These are phyloP conservation scores for Penicillium sp. DNA, from an alignment of 2,329 filamentous ascomycete genomes.

Conservation along the genomic window DNA sequence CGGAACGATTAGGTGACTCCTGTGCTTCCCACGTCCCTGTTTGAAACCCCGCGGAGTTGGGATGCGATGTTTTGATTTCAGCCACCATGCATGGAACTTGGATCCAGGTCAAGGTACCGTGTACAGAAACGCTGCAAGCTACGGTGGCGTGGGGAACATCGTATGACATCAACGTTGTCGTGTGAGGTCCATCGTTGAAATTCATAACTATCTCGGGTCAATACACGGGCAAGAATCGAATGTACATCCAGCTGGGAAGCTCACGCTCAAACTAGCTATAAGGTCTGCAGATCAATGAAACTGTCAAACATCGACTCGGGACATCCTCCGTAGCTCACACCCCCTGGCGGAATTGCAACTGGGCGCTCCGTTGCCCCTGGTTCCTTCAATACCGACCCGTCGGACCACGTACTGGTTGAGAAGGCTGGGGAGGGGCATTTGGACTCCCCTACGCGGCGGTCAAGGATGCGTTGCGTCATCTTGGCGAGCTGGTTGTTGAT, in stretches of 20 bases:
- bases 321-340: neutral
- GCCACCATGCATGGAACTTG: neutral
- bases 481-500: slow-evolving; percentile 22
- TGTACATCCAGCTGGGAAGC: neutral
- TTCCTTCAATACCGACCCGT: slow-evolving; percentile 14
- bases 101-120: neutral
- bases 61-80: neutral
- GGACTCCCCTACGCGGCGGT: neutral
- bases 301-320: slow-evolving; percentile 14
- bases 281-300: slow-evolving; percentile 9
- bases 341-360: neutral
- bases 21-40: neutral
- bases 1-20: neutral
- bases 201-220: neutral
- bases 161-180: slow-evolving; percentile 6
- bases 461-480: slow-evolving; percentile 18
- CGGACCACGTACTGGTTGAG: slow-evolving; percentile 17
- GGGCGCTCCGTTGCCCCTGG: neutral
- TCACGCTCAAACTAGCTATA: neutral
- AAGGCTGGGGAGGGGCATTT: slow-evolving; percentile 12
- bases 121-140: neutral
- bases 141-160: neutral
- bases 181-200: neutral
- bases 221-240: neutral
- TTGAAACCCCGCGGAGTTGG: neutral